These are phyloP conservation scores for Xylaria sp. DNA, from an alignment of 2,329 filamentous ascomycete genomes.

Conservation along the genomic window DNA sequence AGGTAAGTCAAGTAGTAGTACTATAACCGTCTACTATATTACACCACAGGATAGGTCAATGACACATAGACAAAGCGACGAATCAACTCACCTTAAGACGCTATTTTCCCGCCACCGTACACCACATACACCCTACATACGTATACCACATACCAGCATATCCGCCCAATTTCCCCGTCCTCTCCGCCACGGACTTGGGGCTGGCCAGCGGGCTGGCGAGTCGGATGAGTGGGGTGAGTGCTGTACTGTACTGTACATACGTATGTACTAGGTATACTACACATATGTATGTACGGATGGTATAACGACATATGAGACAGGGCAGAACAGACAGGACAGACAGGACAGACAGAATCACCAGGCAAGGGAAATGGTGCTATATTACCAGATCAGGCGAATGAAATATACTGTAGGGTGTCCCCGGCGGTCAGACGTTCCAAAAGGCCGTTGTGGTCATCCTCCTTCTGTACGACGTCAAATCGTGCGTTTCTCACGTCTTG, in stretches of 20 bases:
- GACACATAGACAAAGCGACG: background rate
- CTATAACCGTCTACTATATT: background rate
- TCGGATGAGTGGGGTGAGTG: no score
- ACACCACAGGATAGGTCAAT: background rate
- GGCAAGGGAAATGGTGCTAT: background rate
- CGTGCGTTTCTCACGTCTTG: constrained; percentile 8
- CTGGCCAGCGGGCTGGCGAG: background rate
- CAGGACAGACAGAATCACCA: background rate
- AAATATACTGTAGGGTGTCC: constrained; percentile 3
- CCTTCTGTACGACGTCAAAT: constrained; percentile 1
- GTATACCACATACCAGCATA: background rate
- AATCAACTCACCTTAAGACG: background rate
- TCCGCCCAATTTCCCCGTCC: background rate
- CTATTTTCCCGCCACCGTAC: background rate
- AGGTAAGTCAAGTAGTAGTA: background rate
- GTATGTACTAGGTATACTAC: background rate
- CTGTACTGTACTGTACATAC: background rate
- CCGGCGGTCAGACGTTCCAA: constrained; percentile 25
- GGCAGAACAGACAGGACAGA: background rate
- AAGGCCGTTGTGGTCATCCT: background rate
- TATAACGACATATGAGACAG: constrained; percentile 9
- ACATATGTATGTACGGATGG: background rate
- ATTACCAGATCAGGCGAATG: constrained; percentile 19
- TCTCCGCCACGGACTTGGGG: background rate
- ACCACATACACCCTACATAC: background rate